These are phyloP conservation scores for Leishmania turanica DNA, from an alignment of 208 protist species.

Conservation along the genomic window DNA sequence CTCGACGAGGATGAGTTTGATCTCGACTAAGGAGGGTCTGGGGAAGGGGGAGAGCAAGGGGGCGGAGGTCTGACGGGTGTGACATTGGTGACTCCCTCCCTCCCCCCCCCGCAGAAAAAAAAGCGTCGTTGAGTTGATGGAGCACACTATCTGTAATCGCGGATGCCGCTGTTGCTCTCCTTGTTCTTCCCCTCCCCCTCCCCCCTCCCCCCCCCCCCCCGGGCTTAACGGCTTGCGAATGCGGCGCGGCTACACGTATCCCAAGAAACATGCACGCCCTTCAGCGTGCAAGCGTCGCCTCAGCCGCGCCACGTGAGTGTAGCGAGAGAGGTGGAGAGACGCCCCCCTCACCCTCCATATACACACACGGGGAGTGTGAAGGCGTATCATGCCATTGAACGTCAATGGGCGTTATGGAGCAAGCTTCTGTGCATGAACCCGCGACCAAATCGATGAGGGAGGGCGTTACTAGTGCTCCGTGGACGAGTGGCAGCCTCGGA, in stretches of 20 bases:
- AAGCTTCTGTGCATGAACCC: neutral
- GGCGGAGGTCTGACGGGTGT: no score
- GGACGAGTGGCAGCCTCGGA: neutral
- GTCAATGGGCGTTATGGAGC: neutral
- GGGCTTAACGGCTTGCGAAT: neutral
- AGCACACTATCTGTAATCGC: neutral
- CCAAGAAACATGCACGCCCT: neutral
- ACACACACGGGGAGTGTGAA: neutral
- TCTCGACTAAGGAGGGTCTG: slow-evolving; percentile 42
- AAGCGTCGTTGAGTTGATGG: neutral
- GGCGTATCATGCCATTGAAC: neutral
- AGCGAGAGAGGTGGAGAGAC: neutral
- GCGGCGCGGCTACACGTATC: neutral
- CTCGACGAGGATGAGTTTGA: slow-evolving; percentile 72
- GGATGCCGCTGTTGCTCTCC: neutral
- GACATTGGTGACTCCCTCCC: neutral
- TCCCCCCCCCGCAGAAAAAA: neutral
- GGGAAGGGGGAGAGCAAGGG: no score
- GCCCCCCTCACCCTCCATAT: neutral
- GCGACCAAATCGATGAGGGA: neutral
- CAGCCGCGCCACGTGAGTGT: neutral
- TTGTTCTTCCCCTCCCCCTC: neutral
- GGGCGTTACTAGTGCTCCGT: neutral
- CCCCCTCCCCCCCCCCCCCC: neutral
- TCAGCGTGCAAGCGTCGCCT: neutral